Evolutionary conservation across 495 filamentous ascomycete genomes (phyloP).

Genomic region (Aspergillus ostianus): DNA sequence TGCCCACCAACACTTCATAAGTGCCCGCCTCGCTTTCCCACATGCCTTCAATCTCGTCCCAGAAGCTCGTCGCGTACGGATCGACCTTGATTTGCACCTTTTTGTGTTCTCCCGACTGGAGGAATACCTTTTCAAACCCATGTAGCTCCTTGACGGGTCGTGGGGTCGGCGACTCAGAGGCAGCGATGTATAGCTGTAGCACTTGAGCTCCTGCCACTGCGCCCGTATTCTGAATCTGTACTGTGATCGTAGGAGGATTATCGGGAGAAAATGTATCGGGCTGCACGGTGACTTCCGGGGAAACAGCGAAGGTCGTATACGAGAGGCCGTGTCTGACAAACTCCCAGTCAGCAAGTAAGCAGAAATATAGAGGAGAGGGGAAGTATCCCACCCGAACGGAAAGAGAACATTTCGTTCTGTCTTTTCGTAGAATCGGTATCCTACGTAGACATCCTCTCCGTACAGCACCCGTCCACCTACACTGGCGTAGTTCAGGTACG

Average conservation of each 20-base stretch:
- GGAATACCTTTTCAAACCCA: constrained; percentile 65
- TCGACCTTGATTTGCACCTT: constrained; percentile 58
- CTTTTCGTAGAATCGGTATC: constrained; percentile 80
- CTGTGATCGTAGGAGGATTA: constrained; percentile 52
- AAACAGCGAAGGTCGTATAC: constrained; percentile 65
- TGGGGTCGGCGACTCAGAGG: constrained; percentile 44
- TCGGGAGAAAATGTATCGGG: constrained; percentile 52
- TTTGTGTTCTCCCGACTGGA: constrained; percentile 62
- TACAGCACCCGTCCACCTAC: constrained; percentile 65
- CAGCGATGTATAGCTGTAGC: constrained; percentile 67
- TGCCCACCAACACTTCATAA: constrained; percentile 63
- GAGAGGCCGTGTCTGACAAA: constrained; percentile 51
- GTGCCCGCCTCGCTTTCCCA: constrained; percentile 72
- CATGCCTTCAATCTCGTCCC: constrained; percentile 58
- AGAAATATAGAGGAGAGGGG: not conserved
- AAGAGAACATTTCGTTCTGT: constrained; percentile 39
- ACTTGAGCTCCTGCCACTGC: constrained; percentile 59
- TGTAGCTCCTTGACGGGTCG: constrained; percentile 43
- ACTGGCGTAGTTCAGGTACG: constrained; percentile 66
- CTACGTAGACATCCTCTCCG: constrained; percentile 70
- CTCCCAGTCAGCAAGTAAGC: constrained; percentile 31
- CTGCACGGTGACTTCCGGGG: constrained; percentile 30
- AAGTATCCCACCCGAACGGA: constrained; percentile 19
- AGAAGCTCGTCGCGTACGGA: constrained; percentile 69
- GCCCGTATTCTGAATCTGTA: constrained; percentile 52